Percentiles rank a stretch among this genome's conserved stretches.
These are phyloP conservation scores for Suillus americanus DNA, from an alignment of 768 basidiomycete genomes.

Conservation along the genomic window DNA sequence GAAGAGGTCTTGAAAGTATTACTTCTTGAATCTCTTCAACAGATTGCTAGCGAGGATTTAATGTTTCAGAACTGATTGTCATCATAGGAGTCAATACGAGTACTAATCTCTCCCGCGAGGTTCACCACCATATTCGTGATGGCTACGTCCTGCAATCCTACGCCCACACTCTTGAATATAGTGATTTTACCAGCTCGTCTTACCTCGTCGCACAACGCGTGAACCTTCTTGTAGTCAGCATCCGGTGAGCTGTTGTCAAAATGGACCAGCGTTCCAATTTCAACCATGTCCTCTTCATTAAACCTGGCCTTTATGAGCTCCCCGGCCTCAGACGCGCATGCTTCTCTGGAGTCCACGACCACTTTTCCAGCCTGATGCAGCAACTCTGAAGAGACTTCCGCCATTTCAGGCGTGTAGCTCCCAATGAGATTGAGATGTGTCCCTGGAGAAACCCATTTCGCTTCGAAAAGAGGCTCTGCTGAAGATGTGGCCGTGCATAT, in stretches of 20 bases:
- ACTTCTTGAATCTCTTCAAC: not conserved
- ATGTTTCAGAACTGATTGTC: not conserved
- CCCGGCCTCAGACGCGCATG: constrained; percentile 77
- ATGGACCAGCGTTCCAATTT: constrained; percentile 66
- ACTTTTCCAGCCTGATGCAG: constrained; percentile 55
- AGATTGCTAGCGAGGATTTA: not conserved
- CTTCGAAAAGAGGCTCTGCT: constrained; percentile 66
- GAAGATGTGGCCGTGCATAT: constrained; percentile 79
- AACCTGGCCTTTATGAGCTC: constrained; percentile 67
- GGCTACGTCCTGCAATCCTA: constrained; percentile 86
- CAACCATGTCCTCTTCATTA: constrained; percentile 43
- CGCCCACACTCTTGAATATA: constrained; percentile 86
- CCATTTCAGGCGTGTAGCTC: constrained; percentile 81
- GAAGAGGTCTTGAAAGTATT: not conserved
- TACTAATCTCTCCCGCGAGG: constrained; percentile 60
- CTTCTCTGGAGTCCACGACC: constrained; percentile 73
- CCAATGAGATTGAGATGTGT: constrained; percentile 78
- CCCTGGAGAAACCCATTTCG: constrained; percentile 56
- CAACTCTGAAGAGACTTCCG: constrained; percentile 64
- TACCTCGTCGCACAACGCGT: constrained; percentile 12
- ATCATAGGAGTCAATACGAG: constrained; percentile 46
- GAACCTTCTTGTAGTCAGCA: constrained; percentile 12
- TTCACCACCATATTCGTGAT: constrained; percentile 70
- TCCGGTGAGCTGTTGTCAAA: not conserved
- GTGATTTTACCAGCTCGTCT: constrained; percentile 50